Evolutionary conservation across 1,284 basidiomycete genomes (phyloP).

Genomic region (Wallemia ichthyophaga): DNA sequence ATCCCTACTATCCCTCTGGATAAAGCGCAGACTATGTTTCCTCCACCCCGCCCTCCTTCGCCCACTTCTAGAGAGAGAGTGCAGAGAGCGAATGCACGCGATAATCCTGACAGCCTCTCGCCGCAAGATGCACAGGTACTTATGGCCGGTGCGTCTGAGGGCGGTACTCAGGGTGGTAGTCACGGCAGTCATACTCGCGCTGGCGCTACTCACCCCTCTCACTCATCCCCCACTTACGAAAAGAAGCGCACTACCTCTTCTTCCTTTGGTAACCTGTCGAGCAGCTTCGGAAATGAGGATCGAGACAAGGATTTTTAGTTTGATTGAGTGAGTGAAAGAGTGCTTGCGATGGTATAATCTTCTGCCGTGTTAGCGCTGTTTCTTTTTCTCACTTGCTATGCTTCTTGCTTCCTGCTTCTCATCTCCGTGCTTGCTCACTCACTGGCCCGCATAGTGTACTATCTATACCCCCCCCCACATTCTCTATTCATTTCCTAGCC

Average conservation of each 20-base stretch:
- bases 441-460: too few species aligned
- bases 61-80: slow-evolving; percentile 61
- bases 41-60: slow-evolving; percentile 73
- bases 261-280: neutral
- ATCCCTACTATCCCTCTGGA: slow-evolving; percentile 83
- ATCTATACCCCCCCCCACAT: too few species aligned
- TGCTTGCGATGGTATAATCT: too few species aligned
- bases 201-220: too few species aligned
- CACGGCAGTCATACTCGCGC: too few species aligned
- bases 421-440: too few species aligned
- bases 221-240: too few species aligned
- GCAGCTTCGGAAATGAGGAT: neutral
- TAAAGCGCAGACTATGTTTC: slow-evolving; percentile 85
- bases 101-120: slow-evolving; percentile 69
- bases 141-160: slow-evolving; percentile 8
- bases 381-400: too few species aligned
- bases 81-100: slow-evolving; percentile 56
- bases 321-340: neutral
- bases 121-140: slow-evolving; percentile 19
- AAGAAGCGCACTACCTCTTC: neutral
- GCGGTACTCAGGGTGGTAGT: too few species aligned
- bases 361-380: too few species aligned
- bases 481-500: too few species aligned
- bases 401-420: too few species aligned
- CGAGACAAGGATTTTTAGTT: neutral